Conservation (phyloP, 371 early-diverging fungal genomes). For the Mortierella sp. region DNA sequence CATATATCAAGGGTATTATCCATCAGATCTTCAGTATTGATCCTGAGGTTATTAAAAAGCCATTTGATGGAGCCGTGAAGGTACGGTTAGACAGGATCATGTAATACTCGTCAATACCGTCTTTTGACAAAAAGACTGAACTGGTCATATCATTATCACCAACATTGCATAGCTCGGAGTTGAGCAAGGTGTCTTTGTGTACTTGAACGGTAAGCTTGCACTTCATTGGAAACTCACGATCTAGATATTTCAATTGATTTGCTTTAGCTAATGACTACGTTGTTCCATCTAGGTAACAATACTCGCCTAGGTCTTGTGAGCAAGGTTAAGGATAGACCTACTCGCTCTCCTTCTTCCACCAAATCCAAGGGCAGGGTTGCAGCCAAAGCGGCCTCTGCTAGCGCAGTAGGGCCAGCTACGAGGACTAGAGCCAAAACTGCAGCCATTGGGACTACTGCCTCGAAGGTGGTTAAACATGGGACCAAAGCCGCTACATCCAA, state of each 20-base stretch:
- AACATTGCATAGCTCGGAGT: constrained; percentile 11
- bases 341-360: neutral
- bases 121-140: too few species aligned
- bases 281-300: constrained; percentile 3
- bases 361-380: neutral
- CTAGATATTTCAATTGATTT: neutral
- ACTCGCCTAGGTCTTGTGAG: constrained; percentile 15
- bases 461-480: neutral
- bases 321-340: neutral
- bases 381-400: neutral
- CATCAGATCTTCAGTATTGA: constrained; percentile 11
- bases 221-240: neutral
- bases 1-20: constrained; percentile 12
- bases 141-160: too few species aligned
- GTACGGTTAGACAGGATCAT: neutral
- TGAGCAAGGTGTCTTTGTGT: constrained; percentile 2
- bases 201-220: constrained; percentile 15
- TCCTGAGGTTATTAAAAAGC: neutral
- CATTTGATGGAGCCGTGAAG: constrained; percentile 19
- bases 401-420: neutral
- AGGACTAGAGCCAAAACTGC: constrained; percentile 5
- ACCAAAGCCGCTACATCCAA: neutral
- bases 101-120: too few species aligned
- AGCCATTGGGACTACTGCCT: neutral
- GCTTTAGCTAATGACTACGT: neutral